A percentile compares a stretch with the other conserved stretches of the same genome.
Evolutionary conservation across 148 eudicot genomes (phyloP).

Genomic region (Dianthus caryophyllus): DNA sequence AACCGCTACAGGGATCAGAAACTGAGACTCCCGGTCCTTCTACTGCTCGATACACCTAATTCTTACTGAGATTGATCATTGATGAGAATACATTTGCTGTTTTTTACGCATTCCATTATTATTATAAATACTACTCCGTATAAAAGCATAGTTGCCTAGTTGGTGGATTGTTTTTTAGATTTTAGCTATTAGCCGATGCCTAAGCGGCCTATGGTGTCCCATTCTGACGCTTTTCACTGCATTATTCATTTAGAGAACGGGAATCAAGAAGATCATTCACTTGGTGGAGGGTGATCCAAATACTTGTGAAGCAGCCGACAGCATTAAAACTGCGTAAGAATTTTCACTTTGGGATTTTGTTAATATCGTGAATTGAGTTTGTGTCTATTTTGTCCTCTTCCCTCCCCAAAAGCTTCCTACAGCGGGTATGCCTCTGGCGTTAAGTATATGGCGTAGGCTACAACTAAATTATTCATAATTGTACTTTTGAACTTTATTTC

Average conservation of each 20-base stretch:
- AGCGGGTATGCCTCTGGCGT: neutral
- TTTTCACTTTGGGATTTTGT: neutral
- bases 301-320: constrained; percentile 77
- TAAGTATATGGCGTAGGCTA: too few relatives aligned
- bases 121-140: too few relatives aligned
- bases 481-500: neutral
- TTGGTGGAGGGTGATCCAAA: constrained; percentile 96
- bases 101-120: too few relatives aligned
- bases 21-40: constrained; percentile 71
- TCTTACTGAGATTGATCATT: neutral
- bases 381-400: constrained; percentile 2
- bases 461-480: neutral
- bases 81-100: too few relatives aligned
- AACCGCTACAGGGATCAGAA: constrained; percentile 91
- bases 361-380: neutral
- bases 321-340: constrained; percentile 96
- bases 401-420: neutral
- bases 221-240: constrained; percentile 2
- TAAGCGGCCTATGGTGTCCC: constrained; percentile 5
- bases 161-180: too few relatives aligned
- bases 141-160: too few relatives aligned
- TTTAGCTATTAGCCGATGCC: too few relatives aligned
- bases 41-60: neutral
- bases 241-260: constrained; percentile 59
- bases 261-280: constrained; percentile 86